These are phyloP conservation scores for Tolypocladium endophyticum DNA, from an alignment of 2,329 filamentous ascomycete species.

Conservation along the genomic window DNA sequence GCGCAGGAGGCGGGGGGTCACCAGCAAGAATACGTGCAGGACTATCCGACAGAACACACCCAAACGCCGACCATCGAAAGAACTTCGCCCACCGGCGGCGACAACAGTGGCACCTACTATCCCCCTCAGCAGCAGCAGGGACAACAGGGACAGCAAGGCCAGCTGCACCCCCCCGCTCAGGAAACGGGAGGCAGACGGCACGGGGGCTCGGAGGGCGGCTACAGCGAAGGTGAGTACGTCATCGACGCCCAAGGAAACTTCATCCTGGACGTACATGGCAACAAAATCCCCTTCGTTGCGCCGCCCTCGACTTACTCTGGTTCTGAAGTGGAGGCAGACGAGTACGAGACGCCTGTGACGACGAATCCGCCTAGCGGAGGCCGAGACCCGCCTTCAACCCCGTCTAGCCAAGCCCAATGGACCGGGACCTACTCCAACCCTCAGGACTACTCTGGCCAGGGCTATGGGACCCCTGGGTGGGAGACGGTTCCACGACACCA, in stretches of 20 bases:
- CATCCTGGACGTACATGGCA: constrained; percentile 49
- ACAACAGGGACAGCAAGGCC: not conserved
- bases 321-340: constrained; percentile 44
- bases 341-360: constrained; percentile 45
- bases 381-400: constrained; percentile 18
- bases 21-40: constrained; percentile 17
- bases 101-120: constrained; percentile 11
- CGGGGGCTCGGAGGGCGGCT: constrained; percentile 46
- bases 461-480: constrained; percentile 61
- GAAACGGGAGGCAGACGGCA: constrained; percentile 10
- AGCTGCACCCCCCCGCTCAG: constrained; percentile 7
- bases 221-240: constrained; percentile 63
- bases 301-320: constrained; percentile 31
- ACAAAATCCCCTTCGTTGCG: constrained; percentile 43
- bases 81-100: constrained; percentile 17
- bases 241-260: constrained; percentile 52
- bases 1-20: constrained; percentile 25
- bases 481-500: constrained; percentile 70
- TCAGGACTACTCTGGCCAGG: constrained; percentile 56
- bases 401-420: constrained; percentile 25
- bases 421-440: constrained; percentile 28
- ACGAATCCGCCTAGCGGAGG: constrained; percentile 26
- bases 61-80: constrained; percentile 32
- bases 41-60: constrained; percentile 25
- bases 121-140: constrained; percentile 6